Conservation (phyloP, 257 asterid genomes). For the Phtheirospermum japonicum region DNA sequence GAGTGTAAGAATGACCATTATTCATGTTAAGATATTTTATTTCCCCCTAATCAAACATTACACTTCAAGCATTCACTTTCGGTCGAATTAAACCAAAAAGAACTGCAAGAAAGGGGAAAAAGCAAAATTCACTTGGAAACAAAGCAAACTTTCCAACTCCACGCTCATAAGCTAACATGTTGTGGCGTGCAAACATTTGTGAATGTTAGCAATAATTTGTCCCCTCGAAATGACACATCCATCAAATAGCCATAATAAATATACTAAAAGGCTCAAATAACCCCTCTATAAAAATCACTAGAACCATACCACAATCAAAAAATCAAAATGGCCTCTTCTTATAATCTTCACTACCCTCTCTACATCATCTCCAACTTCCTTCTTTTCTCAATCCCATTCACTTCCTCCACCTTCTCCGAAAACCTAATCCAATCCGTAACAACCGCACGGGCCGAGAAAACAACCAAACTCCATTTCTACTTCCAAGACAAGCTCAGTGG, state of each 20-base stretch:
- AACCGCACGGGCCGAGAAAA: conserved; percentile 20
- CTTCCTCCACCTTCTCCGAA: conserved; percentile 13
- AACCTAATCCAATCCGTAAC: conserved; percentile 6
- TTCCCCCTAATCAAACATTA: neutral
- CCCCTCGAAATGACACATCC: too few relatives aligned
- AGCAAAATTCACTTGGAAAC: neutral
- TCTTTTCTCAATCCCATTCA: conserved; percentile 23
- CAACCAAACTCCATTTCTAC: conserved; percentile 44
- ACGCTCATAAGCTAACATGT: too few relatives aligned
- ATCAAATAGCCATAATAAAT: too few relatives aligned
- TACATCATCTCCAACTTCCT: conserved; percentile 29
- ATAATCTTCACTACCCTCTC: conserved; percentile 17
- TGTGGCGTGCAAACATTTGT: neutral
- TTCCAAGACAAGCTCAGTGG: conserved; percentile 38
- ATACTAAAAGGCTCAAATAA: too few relatives aligned
- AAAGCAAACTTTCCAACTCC: neutral
- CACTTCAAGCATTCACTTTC: neutral
- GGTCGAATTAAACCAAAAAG: neutral
- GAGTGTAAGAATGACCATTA: too few relatives aligned
- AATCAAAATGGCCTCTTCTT: conserved; percentile 27
- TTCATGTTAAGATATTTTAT: too few relatives aligned
- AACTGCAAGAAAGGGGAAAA: neutral
- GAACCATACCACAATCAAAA: neutral
- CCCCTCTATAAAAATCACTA: too few relatives aligned
- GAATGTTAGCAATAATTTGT: neutral